Evolutionary conservation across 257 asterid genomes (phyloP).

Genomic region (Gynochthodes officinalis): DNA sequence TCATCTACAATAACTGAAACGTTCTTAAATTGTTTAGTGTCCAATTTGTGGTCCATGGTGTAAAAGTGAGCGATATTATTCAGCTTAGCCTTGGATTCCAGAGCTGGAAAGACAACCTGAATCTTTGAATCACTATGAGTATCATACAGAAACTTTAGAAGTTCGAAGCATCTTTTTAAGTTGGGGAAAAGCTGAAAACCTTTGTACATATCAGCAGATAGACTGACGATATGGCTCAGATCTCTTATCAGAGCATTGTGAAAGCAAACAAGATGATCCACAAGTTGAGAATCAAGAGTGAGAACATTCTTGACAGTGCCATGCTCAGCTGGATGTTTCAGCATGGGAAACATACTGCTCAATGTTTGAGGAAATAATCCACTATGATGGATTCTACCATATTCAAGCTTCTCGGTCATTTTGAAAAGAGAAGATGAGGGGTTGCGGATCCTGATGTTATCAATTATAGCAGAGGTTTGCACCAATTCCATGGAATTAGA

Average conservation of each 20-base stretch:
- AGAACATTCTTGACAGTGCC: slow-evolving; percentile 17
- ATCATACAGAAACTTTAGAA: slow-evolving; percentile 46
- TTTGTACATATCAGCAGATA: slow-evolving; percentile 55
- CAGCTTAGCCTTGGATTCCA: slow-evolving; percentile 69
- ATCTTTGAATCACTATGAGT: slow-evolving; percentile 68
- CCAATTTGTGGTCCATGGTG: slow-evolving; percentile 70
- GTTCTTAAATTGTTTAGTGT: slow-evolving; percentile 51
- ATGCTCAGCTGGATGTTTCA: slow-evolving; percentile 30
- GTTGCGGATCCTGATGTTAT: slow-evolving; percentile 17
- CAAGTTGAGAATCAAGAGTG: slow-evolving; percentile 52
- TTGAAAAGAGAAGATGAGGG: slow-evolving; percentile 36
- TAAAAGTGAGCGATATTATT: slow-evolving; percentile 65
- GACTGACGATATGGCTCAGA: slow-evolving; percentile 47
- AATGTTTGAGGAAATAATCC: slow-evolving; percentile 50
- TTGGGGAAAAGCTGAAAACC: slow-evolving; percentile 40
- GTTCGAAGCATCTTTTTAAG: slow-evolving; percentile 46
- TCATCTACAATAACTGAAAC: slow-evolving; percentile 43
- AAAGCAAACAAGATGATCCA: slow-evolving; percentile 54
- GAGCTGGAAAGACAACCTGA: slow-evolving; percentile 68
- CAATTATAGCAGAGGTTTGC: slow-evolving; percentile 24
- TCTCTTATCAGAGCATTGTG: slow-evolving; percentile 68
- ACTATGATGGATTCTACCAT: slow-evolving; percentile 40
- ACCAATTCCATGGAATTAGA: slow-evolving; percentile 14
- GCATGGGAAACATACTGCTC: slow-evolving; percentile 33
- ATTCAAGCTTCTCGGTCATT: slow-evolving; percentile 32